Base-by-base conservation (phyloP, 2,329 filamentous ascomycete genomes). In the Purpureocillium lavendulum region DNA sequence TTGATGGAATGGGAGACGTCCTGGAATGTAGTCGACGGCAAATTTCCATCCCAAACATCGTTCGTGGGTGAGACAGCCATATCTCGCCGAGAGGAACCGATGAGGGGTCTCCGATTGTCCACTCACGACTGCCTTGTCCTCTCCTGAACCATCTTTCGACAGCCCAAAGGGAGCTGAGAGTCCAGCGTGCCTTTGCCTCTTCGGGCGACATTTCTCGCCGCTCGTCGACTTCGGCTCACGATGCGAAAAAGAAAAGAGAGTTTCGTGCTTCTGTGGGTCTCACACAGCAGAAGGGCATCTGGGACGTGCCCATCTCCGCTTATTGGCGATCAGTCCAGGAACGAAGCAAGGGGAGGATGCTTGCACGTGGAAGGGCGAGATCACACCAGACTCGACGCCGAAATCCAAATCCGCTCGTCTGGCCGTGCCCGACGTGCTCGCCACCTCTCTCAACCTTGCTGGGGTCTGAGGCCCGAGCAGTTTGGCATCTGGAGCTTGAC, bases 61-160 rank as follows among this genome's bases (percentile, higher is more conserved):
- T 38, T 43, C 39, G 21, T 34, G 46, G 26, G 44, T 58, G 49
- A 59, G 54, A 59, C 57, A 59, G 9, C 30, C 17, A 37, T 44
- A 50, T 49, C 47, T 46, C 46, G 42, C 47, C 49, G 47, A 55
- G 42, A 40, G 42, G 43, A 45, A 32, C 46, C 46, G 43, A 46
- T 17, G 17, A 30, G 12, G 35, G 35, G 28, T 10, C 28, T 3
- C 8, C 2, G 28, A n/a, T 7, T n/a, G 14, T n/a, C 16, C 29
- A 30, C 13, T 37, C 15, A 21, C 17, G n/a, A n/a, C n/a, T n/a
- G n/a, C n/a, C n/a, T n/a, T n/a, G 26, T 31, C 26, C 35, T 37
- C 35, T 12, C 24, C 24, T 13, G 24, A 13, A 9, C 35, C 24
- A 26, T 26, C 21, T 26, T 26, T 26, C 21, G 21, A 26, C 21